phyloP scores from a whole-genome alignment of 1,284 basidiomycete species.

The Puccinia triticina region DNA sequence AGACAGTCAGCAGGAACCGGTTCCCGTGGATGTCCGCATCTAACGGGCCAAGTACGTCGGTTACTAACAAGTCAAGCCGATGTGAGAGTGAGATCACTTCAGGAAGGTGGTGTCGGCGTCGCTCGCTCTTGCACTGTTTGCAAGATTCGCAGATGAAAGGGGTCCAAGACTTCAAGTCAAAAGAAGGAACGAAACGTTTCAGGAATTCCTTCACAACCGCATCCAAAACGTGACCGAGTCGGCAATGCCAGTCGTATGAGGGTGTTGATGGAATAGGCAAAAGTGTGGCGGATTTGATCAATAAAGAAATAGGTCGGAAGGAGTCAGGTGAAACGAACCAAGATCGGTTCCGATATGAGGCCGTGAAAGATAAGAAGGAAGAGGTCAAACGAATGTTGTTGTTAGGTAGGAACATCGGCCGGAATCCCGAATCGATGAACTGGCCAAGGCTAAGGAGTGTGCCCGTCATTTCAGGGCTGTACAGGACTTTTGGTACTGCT shows the following conservation, averaged over 20 bases:
- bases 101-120: neutral
- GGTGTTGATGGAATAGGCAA: neutral
- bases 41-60: conserved; percentile 5
- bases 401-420: neutral
- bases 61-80: neutral
- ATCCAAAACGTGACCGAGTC: neutral
- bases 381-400: neutral
- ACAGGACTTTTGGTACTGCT: neutral
- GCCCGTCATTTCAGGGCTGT: conserved; percentile 15
- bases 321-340: neutral
- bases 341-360: neutral
- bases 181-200: neutral
- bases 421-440: conserved; percentile 13
- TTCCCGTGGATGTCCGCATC: neutral
- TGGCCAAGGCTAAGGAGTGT: conserved; percentile 26
- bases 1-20: neutral
- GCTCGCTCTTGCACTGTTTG: neutral
- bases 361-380: neutral
- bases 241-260: conserved; percentile 1
- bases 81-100: neutral
- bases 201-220: neutral
- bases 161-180: neutral
- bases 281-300: neutral
- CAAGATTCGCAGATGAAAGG: conserved; percentile 14
- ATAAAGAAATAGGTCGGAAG: neutral